These are phyloP conservation scores for Ophidiomyces ophidiicola DNA, from an alignment of 2,329 filamentous ascomycete species.

Conservation along the genomic window DNA sequence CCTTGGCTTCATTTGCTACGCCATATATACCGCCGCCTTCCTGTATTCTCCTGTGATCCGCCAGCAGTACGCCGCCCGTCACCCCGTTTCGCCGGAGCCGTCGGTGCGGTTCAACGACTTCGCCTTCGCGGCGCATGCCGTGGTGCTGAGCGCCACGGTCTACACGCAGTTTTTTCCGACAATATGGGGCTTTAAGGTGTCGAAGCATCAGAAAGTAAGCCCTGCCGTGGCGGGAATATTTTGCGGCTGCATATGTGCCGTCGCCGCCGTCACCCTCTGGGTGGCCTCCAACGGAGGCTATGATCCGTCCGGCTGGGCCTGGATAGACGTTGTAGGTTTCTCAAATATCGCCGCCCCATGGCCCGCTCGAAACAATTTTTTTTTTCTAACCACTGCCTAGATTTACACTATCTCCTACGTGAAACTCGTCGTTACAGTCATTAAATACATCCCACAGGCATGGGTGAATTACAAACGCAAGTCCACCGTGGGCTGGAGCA, in stretches of 20 bases:
- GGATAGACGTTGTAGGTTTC: constrained; percentile 49
- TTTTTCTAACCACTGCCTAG: constrained; percentile 26
- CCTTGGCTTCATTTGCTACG: constrained; percentile 54
- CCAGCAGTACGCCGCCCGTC: constrained; percentile 68
- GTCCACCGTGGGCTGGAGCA: constrained; percentile 81
- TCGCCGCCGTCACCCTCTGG: constrained; percentile 28
- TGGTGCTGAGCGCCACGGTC: constrained; percentile 58
- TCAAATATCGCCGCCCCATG: not conserved
- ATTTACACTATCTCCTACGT: constrained; percentile 66
- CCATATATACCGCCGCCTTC: constrained; percentile 60
- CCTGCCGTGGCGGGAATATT: constrained; percentile 56
- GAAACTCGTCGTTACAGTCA: constrained; percentile 74
- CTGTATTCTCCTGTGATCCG: constrained; percentile 69
- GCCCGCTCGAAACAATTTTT: constrained; percentile 1
- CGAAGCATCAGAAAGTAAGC: constrained; percentile 42
- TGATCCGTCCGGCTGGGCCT: constrained; percentile 44
- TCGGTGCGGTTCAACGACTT: constrained; percentile 87
- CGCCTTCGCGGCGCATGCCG: constrained; percentile 70
- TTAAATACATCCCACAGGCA: constrained; percentile 88
- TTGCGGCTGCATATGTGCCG: constrained; percentile 49
- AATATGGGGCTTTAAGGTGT: constrained; percentile 64
- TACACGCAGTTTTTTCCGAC: constrained; percentile 61
- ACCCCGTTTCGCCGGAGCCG: constrained; percentile 59
- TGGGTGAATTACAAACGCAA: constrained; percentile 71
- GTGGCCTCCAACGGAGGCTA: constrained; percentile 35